Percentiles rank a stretch among this genome's conserved stretches.
phyloP scores from a whole-genome alignment of 805 yeast species.

The Alloascoidea africana region DNA sequence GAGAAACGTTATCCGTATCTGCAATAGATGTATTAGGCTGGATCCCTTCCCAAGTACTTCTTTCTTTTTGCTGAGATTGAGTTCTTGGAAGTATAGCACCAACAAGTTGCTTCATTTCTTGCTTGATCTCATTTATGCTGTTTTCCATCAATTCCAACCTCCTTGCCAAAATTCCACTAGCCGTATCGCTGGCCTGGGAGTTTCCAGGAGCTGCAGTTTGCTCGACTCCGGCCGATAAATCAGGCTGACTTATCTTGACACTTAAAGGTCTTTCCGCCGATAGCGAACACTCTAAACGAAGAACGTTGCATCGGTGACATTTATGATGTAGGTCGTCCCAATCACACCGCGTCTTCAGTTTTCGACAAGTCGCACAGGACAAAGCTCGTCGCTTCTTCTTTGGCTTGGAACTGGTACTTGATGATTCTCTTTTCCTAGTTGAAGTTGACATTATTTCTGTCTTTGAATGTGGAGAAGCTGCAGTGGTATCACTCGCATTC shows the following conservation, averaged over 20 bases:
- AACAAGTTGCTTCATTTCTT: not conserved
- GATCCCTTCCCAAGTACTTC: too few relatives aligned
- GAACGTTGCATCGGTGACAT: slow-evolving; percentile 36
- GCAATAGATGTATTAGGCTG: too few relatives aligned
- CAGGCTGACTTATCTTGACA: too few relatives aligned
- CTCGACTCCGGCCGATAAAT: slow-evolving; percentile 14
- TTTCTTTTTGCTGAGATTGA: too few relatives aligned
- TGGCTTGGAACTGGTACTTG: not conserved
- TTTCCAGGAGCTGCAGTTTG: slow-evolving; percentile 10
- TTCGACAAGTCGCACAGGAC: slow-evolving; percentile 36
- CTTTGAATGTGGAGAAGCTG: too few relatives aligned
- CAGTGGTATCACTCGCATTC: too few relatives aligned
- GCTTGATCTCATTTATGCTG: not conserved
- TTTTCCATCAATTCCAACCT: not conserved
- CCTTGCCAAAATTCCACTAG: not conserved
- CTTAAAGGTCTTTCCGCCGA: too few relatives aligned
- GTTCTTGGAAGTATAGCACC: too few relatives aligned
- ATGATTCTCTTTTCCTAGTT: not conserved
- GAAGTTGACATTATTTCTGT: too few relatives aligned
- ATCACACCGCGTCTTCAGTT: slow-evolving; percentile 43
- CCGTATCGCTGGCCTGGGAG: slow-evolving; percentile 2
- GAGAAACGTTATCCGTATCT: too few relatives aligned
- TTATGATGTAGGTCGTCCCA: slow-evolving; percentile 25
- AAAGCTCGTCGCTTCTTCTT: slow-evolving; percentile 24
- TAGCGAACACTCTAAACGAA: slow-evolving; percentile 33